Evolutionary conservation across 2,329 filamentous ascomycete species (phyloP).

Genomic region (Colletotrichum orchidophilum): DNA sequence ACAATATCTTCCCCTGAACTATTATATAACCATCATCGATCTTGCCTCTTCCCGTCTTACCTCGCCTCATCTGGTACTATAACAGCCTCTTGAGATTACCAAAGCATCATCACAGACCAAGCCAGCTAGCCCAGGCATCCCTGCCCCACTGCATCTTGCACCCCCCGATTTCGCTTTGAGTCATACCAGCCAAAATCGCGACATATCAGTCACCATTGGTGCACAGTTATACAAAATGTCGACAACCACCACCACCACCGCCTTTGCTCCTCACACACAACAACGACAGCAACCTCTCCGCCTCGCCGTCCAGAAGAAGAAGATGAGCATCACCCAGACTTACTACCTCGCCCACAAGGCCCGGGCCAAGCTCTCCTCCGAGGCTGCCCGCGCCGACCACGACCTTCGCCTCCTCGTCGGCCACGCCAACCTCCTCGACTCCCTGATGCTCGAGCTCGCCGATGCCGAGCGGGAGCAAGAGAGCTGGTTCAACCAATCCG

Average conservation of each 20-base stretch:
- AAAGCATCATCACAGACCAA: slow-evolving; percentile 24
- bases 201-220: slow-evolving; percentile 32
- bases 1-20: not conserved
- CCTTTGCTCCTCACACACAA: slow-evolving; percentile 34
- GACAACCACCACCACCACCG: slow-evolving; percentile 28
- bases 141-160: slow-evolving; percentile 20
- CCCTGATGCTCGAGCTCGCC: slow-evolving; percentile 89
- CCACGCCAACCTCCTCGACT: slow-evolving; percentile 97
- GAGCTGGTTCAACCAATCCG: slow-evolving; percentile 96
- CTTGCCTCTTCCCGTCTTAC: not conserved
- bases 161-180: slow-evolving; percentile 34
- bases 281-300: slow-evolving; percentile 43
- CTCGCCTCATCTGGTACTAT: not conserved
- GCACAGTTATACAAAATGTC: slow-evolving; percentile 44
- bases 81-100: slow-evolving; percentile 24
- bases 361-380: slow-evolving; percentile 91
- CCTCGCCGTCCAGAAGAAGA: slow-evolving; percentile 60
- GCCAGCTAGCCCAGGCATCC: slow-evolving; percentile 30
- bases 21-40: slow-evolving; percentile 12
- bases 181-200: slow-evolving; percentile 33
- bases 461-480: slow-evolving; percentile 96
- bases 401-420: slow-evolving; percentile 94
- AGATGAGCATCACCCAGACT: slow-evolving; percentile 97
- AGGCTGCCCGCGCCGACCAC: slow-evolving; percentile 91
- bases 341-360: slow-evolving; percentile 99